Evolutionary conservation across 2,329 filamentous ascomycete species (phyloP).

Genomic region (Mycosphaerella arachidis): DNA sequence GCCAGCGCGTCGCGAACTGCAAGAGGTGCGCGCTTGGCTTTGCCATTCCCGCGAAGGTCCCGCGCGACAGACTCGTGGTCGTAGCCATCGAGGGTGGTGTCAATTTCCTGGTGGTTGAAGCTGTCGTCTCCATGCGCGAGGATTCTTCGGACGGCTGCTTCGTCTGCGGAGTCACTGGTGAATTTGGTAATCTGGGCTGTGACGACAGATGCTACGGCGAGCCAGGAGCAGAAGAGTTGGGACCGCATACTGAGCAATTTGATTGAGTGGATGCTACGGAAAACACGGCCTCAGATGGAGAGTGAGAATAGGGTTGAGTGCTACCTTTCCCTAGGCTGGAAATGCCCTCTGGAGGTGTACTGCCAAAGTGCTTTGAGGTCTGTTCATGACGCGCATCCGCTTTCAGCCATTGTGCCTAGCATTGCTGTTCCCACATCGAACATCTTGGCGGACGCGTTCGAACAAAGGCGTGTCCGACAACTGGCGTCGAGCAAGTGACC

Average conservation of each 20-base stretch:
- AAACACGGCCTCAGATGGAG: neutral
- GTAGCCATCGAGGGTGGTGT: constrained; percentile 5
- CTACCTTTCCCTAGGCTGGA: neutral
- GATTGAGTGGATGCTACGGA: neutral
- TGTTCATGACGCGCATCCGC: neutral
- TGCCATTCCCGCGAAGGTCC: neutral
- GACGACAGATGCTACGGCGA: neutral
- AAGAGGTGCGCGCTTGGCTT: neutral
- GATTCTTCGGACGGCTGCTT: neutral
- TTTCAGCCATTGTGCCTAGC: neutral
- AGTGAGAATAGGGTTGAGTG: too few species aligned
- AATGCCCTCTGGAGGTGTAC: neutral
- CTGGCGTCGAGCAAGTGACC: too few species aligned
- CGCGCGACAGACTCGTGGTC: constrained; percentile 2
- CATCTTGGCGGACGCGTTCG: neutral
- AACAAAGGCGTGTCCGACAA: neutral
- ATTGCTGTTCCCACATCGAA: neutral
- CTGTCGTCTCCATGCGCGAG: neutral
- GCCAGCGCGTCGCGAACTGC: constrained; percentile 3
- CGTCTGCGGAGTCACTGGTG: neutral
- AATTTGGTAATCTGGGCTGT: neutral
- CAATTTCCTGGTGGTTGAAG: neutral
- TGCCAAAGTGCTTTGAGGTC: neutral
- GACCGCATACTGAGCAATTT: neutral
- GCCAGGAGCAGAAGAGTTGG: neutral